Percentiles rank a stretch among this genome's conserved stretches.
Evolutionary conservation across 345 rosid species (phyloP).

Genomic region (Dipteronia sinensis): DNA sequence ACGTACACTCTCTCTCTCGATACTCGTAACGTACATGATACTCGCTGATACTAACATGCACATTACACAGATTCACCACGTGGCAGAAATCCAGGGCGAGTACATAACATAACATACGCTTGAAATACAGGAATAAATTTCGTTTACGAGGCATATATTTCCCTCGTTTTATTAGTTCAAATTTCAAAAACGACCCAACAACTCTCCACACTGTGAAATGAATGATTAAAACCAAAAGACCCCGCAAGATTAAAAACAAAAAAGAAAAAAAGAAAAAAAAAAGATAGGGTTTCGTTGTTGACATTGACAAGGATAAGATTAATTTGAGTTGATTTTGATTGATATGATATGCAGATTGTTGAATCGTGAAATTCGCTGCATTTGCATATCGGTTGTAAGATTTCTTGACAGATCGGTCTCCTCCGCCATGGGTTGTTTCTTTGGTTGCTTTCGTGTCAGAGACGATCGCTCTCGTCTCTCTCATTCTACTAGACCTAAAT

Average conservation of each 20-base stretch:
- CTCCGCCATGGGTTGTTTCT: constrained; percentile 76
- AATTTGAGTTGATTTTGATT: constrained; percentile 15
- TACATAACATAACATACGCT: neutral
- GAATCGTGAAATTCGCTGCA: constrained; percentile 35
- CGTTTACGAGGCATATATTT: constrained; percentile 20
- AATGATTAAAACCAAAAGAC: neutral
- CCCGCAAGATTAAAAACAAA: neutral
- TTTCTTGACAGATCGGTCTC: constrained; percentile 38
- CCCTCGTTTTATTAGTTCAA: constrained; percentile 48
- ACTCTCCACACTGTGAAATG: constrained; percentile 21
- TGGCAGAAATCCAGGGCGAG: neutral
- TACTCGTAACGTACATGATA: neutral
- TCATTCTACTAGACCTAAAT: constrained; percentile 30
- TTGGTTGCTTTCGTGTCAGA: constrained; percentile 67
- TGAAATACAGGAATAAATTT: neutral
- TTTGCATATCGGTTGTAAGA: constrained; percentile 39
- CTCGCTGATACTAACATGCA: neutral
- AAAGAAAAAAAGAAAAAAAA: too few relatives aligned
- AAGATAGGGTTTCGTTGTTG: constrained; percentile 18
- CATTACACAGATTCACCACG: neutral
- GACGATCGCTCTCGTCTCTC: constrained; percentile 45
- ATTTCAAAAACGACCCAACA: constrained; percentile 42
- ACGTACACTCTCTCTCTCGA: neutral
- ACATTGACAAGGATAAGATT: neutral
- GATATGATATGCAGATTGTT: constrained; percentile 51